Conservation (phyloP, 2,329 filamentous ascomycete genomes). For the Pyricularia pennisetigena region DNA sequence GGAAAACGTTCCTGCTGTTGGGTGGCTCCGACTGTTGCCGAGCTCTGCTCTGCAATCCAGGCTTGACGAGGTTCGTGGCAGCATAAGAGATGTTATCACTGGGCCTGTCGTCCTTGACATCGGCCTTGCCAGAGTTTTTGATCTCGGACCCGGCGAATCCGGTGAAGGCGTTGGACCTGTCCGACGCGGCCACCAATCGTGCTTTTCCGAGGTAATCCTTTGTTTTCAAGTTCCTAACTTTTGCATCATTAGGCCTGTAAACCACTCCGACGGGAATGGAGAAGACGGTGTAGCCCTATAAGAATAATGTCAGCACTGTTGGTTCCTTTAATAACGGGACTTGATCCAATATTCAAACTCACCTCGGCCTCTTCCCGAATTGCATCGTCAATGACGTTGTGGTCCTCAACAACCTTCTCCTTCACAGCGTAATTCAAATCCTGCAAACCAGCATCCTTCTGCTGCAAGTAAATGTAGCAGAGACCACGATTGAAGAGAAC, state of each 20-base stretch:
- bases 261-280: conserved; percentile 94
- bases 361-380: conserved; percentile 90
- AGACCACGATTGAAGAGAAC: conserved; percentile 94
- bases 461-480: conserved; percentile 94
- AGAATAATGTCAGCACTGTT: background rate
- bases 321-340: background rate
- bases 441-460: conserved; percentile 82
- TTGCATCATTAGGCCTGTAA: conserved; percentile 92
- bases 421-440: conserved; percentile 86
- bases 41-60: conserved; percentile 61
- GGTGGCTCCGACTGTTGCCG: conserved; percentile 82
- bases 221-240: conserved; percentile 95
- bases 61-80: conserved; percentile 86
- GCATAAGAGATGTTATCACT: conserved; percentile 82
- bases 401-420: conserved; percentile 92
- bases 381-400: conserved; percentile 96
- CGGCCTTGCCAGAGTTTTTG: conserved; percentile 51
- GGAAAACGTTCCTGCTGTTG: conserved; percentile 71
- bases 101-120: conserved; percentile 68
- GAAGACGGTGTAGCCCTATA: conserved; percentile 91
- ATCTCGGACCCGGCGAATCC: conserved; percentile 73
- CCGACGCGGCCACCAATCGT: conserved; percentile 80
- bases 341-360: conserved; percentile 16
- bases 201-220: conserved; percentile 98
- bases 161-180: conserved; percentile 70